Evolutionary conservation across 2,329 filamentous ascomycete genomes (phyloP), one percentile per base, ranked within the genome.

Genomic region (Fusarium domesticum): DNA sequence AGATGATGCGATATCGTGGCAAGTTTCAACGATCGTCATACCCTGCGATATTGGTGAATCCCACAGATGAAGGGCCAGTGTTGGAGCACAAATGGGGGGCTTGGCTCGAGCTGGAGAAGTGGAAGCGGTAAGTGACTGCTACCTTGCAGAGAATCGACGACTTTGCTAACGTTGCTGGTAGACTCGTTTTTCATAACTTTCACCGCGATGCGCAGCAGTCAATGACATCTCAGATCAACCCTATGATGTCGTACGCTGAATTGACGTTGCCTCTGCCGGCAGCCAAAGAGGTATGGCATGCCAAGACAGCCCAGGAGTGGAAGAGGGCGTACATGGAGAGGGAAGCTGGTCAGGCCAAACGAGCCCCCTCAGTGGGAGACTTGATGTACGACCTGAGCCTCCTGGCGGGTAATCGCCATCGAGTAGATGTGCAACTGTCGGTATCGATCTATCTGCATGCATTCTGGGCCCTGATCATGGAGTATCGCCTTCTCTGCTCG

Each of bases 201-300:
- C 64, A 84, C 5, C 75, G 83, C 44, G 85, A 89, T 56, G 73
- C 81, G 0, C 81, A 87, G 48, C 74, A 78, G 4, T 86, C 85
- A 2, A 84, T 89, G 69, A 79, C 81, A 2, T 72, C 85, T 4
- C 70, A 85, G 42, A 80, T 77, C 17, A 83, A 78, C 46, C 81
- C 83, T 0, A 68, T 81, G 16, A 79, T 88, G 51, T 85, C 84
- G 0, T 89, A 87, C 56, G 75, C 82, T 1, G 85, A 89, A 56
- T 67, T 89, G 37, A 78, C 78, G 4, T 66, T 88, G 3, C 83
- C 84, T 2, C 64, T 89, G 1, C 85, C 85, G 0, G 78, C 77
- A 47, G 70, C 78, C 0, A 73, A 76, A 42, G 72, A 77, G 11
- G 62, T 89, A 2, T 90, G 85, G 85, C 74, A 79, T 37, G 84